Evolutionary conservation across 108 stramenopile genomes (phyloP), one percentile per base, ranked within the genome.

Genomic region (Asterionellopsis glacialis): DNA sequence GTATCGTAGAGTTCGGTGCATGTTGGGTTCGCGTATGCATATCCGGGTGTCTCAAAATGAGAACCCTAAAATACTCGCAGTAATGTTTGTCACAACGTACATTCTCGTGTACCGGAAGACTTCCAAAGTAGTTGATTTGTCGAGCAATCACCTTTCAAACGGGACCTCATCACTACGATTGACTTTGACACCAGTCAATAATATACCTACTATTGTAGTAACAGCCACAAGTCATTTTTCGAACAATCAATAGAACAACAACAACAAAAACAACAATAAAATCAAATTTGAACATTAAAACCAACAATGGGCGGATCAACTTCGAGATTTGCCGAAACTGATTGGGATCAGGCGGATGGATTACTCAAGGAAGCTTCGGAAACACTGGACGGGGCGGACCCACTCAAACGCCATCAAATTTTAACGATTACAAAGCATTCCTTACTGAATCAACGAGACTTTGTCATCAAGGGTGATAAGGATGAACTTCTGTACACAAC

Each of bases 261-360:
- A 7, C 7, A 33, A 33, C 47, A 21, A 48, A 2, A 48, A 7
- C 19, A 48, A 16, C 47, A 19, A 19, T n/a, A n/a, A n/a, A n/a
- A n/a, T n/a, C 47, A 9, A 48, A 48, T 16, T 21, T 16, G 16
- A 48, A 2, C 16, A 16, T 19, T 5, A 19, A 2, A 16, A 48
- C 1, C 47, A 48, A 57, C 18, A 24, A 68, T 68, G 67, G 67
- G 67, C n/a, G 67, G 59, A 41, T 49, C 59, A 41, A 15, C 59
- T 12, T 68, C 67, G 25, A 27, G 48, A 18, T 61, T 68, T 45
- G 59, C 41, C 18, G 59, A 68, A 14, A 68, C 67, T 10, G 59
- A 68, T 39, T 68, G 67, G 67, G 64, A 55, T 16, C 41, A 42
- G 42, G 53, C 27, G 3, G 64, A 65, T 45, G 64, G 64, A 11